A percentile compares a stretch with the other conserved stretches of the same genome.
Evolutionary conservation across 2,329 filamentous ascomycete species (phyloP).

Genomic region (Xylariomycetidae sp.): DNA sequence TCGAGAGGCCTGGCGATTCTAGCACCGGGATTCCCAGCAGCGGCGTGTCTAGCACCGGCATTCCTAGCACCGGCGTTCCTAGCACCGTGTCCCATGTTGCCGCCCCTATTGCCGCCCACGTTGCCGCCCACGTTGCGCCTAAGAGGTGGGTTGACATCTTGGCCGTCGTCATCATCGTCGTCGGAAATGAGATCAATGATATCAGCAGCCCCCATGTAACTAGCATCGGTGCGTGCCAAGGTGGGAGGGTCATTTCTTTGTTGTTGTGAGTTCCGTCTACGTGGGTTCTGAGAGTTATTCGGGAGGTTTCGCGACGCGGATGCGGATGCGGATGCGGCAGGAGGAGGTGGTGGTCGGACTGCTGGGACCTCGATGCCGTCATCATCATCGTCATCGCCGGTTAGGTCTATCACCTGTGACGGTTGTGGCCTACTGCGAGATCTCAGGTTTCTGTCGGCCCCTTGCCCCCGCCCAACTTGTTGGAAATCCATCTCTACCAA

Average conservation of each 20-base stretch:
- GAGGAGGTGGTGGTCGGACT: no score
- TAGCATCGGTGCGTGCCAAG: slow-evolving; percentile 24
- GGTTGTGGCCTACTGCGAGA: slow-evolving; percentile 5
- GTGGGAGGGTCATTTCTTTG: slow-evolving; percentile 20
- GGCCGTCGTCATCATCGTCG: slow-evolving; percentile 20
- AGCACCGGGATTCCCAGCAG: no score
- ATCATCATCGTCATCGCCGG: no score
- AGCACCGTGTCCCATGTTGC: no score
- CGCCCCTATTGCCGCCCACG: no score
- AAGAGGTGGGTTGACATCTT: slow-evolving; percentile 5
- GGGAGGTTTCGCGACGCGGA: slow-evolving; percentile 3
- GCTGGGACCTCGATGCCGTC: no score
- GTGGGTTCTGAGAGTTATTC: slow-evolving; percentile 14
- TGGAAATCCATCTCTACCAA: slow-evolving; percentile 21
- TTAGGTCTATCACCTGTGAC: slow-evolving; percentile 21
- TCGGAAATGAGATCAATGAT: slow-evolving; percentile 26
- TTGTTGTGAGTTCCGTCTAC: slow-evolving; percentile 16
- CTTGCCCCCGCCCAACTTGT: slow-evolving; percentile 2
- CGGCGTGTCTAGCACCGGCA: no score
- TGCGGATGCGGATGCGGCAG: no score
- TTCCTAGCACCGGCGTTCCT: no score
- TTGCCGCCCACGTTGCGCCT: no score
- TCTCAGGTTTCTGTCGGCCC: slow-evolving; percentile 5
- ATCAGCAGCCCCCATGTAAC: slow-evolving; percentile 17
- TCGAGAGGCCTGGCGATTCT: slow-evolving; percentile 7